Conservation (phyloP, 2,329 filamentous ascomycete genomes). For the Verticillium nonalfalfae region DNA sequence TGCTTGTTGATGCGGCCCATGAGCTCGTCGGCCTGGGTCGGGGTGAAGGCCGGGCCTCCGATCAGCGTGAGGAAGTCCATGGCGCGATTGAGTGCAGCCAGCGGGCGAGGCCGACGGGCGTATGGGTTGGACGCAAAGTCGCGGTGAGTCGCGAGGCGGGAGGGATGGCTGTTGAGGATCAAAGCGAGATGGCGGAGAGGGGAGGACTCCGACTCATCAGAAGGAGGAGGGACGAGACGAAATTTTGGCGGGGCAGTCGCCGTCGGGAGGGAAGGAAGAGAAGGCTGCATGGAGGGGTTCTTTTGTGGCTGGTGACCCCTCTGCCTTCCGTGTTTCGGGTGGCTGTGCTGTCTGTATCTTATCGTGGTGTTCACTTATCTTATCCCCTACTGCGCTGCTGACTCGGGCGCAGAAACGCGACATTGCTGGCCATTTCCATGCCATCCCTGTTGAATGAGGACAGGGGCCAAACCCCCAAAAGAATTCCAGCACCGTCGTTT, state of each 20-base stretch:
- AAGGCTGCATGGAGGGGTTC: not conserved
- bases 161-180: not conserved
- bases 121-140: not conserved
- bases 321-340: too few relatives aligned
- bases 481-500: not conserved
- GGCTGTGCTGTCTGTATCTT: not conserved
- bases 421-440: not conserved
- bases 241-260: constrained; percentile 8
- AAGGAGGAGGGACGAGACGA: not conserved
- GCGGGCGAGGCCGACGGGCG: constrained; percentile 5
- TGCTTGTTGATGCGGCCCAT: constrained; percentile 36
- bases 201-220: not conserved
- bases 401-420: too few relatives aligned
- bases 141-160: not conserved
- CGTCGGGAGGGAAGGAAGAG: not conserved
- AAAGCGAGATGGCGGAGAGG: not conserved
- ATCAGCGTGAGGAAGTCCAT: constrained; percentile 25
- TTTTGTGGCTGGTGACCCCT: not conserved
- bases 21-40: constrained; percentile 36
- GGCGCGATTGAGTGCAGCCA: constrained; percentile 7
- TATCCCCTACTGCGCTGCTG: not conserved
- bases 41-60: constrained; percentile 43
- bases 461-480: not conserved
- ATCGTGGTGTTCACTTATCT: not conserved
- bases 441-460: not conserved